Base-by-base conservation (phyloP, 2,329 filamentous ascomycete species). In the Alternaria alternata region DNA sequence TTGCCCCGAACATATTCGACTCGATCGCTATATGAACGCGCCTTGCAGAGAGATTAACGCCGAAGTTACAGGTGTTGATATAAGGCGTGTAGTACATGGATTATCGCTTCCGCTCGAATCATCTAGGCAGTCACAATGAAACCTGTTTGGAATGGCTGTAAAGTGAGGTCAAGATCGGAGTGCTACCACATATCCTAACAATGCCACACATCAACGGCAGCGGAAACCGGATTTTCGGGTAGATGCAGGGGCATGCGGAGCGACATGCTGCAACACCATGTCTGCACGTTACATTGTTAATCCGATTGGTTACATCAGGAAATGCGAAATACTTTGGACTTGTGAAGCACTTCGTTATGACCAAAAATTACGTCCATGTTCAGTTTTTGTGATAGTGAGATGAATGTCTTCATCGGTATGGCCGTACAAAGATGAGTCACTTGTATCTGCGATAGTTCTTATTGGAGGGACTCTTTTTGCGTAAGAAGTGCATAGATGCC, bases 211-310 rank as follows among this genome's bases (percentile, higher is more conserved):
- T 14, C 11, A 54, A 56, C 30, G 20, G 44, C 22, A 7, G 57
- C 24, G 24, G 43, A 42, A 41, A 36, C 32, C 39, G 39, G 52
- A 32, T 56, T 41, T 11, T n/a, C 39, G 57, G 52, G 30, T 49
- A 59, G 38, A 26, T 9, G n/a, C 51, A 51, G 11, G 9, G 24
- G 11, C 34, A 26, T 28, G 20, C 46, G 49, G 24, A 28, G 32
- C 38, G 26, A 24, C 16, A 28, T 49, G 39, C 16, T n/a, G 38
- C 30, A 49, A 28, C 18, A 53, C 8, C 9, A 42, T 22, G 34
- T 41, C 26, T 16, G 12, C 12, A 54, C 32, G 32, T 36, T 36
- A 36, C 12, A 36, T 36, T 14, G 32, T 14, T 6, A 16, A 6
- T 36, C 14, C 32, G 12, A 16, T 14, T 36, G 4, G 32, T 16